Evolutionary conservation across 805 yeast species (phyloP).

Genomic region (Starmerella davenportii): DNA sequence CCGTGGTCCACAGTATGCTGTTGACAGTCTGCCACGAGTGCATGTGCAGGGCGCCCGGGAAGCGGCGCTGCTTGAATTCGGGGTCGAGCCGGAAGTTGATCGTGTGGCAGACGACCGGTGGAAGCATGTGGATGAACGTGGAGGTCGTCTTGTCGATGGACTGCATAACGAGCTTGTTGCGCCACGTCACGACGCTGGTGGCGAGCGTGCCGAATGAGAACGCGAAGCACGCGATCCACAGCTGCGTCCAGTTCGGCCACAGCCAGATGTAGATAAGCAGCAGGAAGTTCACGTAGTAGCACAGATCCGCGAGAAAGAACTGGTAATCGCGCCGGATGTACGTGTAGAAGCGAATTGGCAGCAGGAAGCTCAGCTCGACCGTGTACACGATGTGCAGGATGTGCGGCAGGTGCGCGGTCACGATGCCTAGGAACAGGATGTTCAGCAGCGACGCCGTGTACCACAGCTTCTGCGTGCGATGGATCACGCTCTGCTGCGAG

Average conservation of each 20-base stretch:
- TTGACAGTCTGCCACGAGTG: conserved; percentile 53
- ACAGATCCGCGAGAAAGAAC: conserved; percentile 77
- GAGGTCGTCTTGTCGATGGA: conserved; percentile 84
- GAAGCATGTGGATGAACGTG: conserved; percentile 76
- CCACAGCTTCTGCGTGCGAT: conserved; percentile 54
- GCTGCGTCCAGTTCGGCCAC: conserved; percentile 50
- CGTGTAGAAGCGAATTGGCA: conserved; percentile 74
- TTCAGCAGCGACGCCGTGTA: conserved; percentile 55
- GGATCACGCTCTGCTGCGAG: conserved; percentile 15
- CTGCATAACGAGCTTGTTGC: conserved; percentile 81
- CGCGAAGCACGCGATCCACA: conserved; percentile 71
- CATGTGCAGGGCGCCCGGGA: conserved; percentile 62
- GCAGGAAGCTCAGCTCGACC: conserved; percentile 35
- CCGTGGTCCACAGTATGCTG: conserved; percentile 61
- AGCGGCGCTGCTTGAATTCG: conserved; percentile 35
- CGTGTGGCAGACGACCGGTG: conserved; percentile 74
- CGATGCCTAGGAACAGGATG: conserved; percentile 52
- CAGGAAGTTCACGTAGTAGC: conserved; percentile 72
- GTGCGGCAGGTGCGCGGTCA: conserved; percentile 62
- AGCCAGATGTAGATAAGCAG: conserved; percentile 63
- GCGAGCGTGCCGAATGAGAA: conserved; percentile 76
- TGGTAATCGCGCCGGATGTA: conserved; percentile 67
- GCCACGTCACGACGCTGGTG: conserved; percentile 91
- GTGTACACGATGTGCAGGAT: conserved; percentile 66
- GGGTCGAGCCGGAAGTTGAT: conserved; percentile 60